Evolutionary conservation across 1,284 basidiomycete species (phyloP), one percentile per base, ranked within the genome.

Genomic region (Heterobasidion irregulare): DNA sequence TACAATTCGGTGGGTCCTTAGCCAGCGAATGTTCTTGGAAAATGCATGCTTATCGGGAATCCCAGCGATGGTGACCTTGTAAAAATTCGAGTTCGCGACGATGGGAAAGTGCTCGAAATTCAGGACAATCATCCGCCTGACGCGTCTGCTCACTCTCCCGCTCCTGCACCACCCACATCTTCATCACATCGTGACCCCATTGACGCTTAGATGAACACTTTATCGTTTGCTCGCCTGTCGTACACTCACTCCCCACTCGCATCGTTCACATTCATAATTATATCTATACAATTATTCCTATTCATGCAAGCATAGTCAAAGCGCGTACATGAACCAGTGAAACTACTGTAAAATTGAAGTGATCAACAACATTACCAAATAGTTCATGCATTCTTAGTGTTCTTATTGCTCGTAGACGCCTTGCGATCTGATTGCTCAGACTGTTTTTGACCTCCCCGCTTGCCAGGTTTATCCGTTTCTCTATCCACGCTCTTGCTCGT

Each of bases 51-150:
- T 3, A 47, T 48, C 18, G 43, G 47, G 9, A 34, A 13, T 55
- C 60, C 26, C 57, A 80, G 79, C 60, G 83, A 86, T 61, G 83
- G 85, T 8, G 86, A 90, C 63, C 72, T 68, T 4, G 85, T 86
- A 18, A 70, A 71, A 43, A 78, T 89, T 49, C 71, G 76, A 2
- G 76, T 80, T 6, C 63, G 63, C 10, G 66, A 69, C 8, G 77
- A 81, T 58, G 74, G 70, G 35, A 68, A 76, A 54, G 63, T 63
- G 4, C 66, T 86, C 46, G 66, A 75, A 32, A 81, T 86, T 54
- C 64, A 70, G 56, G 83, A 84, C 56, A 84, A 84, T 60, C 83
- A 86, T 63, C 60, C 66, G 2, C 70, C 77, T 1, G 82, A 84
- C 61, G 63, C 65, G 12, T 55, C 64, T 12, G 53, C 38, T n/a